A percentile compares a stretch with the other conserved stretches of the same genome.
These are phyloP conservation scores for Lineolata rhizophorae DNA, from an alignment of 495 filamentous ascomycete genomes.

Conservation along the genomic window DNA sequence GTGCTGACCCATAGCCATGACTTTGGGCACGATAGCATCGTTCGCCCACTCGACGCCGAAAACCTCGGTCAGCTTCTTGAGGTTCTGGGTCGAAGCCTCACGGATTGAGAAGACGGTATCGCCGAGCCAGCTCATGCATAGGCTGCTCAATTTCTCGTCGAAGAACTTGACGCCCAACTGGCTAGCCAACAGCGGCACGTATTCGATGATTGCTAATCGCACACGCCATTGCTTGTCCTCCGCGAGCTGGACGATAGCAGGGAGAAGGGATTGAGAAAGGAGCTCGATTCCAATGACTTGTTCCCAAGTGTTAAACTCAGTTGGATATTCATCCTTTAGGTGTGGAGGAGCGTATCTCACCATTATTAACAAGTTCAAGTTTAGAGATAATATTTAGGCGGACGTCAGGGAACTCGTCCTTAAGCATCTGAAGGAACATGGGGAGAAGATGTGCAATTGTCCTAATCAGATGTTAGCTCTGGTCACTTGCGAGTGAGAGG, in stretches of 20 bases:
- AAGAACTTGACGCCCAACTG: slow-evolving; percentile 96
- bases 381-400: slow-evolving; percentile 97
- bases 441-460: slow-evolving; percentile 91
- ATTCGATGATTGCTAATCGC: slow-evolving; percentile 93
- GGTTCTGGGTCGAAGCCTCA: slow-evolving; percentile 87
- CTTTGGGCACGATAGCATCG: slow-evolving; percentile 91
- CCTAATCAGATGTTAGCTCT: slow-evolving; percentile 21
- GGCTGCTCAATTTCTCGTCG: slow-evolving; percentile 80
- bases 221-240: slow-evolving; percentile 99
- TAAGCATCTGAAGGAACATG: slow-evolving; percentile 98
- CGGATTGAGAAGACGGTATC: slow-evolving; percentile 97
- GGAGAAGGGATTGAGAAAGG: slow-evolving; percentile 85
- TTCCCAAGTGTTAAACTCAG: no score
- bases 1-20: slow-evolving; percentile 92
- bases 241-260: slow-evolving; percentile 92
- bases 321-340: background rate
- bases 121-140: slow-evolving; percentile 99
- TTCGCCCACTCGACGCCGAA: slow-evolving; percentile 98
- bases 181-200: slow-evolving; percentile 88
- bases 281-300: slow-evolving; percentile 92
- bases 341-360: slow-evolving; percentile 22
- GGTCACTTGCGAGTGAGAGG: slow-evolving; percentile 3
- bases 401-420: slow-evolving; percentile 97
- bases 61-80: slow-evolving; percentile 95
- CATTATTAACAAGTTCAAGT: slow-evolving; percentile 91